Conservation (phyloP, 352 stramenopile genomes). For the Pythium myriotylum region DNA sequence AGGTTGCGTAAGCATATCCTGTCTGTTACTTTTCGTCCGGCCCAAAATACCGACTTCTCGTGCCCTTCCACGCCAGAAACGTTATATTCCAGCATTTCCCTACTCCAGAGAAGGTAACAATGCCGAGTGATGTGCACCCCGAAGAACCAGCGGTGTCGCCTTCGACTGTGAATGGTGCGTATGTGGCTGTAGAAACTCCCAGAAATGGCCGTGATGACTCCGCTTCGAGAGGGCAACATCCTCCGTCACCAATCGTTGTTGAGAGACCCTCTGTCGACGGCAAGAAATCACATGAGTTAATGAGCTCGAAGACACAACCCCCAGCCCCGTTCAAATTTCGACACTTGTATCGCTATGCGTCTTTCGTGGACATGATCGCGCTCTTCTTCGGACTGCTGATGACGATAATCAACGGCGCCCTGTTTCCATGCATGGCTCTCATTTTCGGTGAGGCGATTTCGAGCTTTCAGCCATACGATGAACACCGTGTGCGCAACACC, state of each 20-base stretch:
- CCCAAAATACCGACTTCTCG: slow-evolving; percentile 2
- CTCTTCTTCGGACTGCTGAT: slow-evolving; percentile 31
- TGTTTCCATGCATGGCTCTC: slow-evolving; percentile 44
- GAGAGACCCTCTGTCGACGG: slow-evolving; percentile 6
- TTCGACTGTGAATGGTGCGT: background rate
- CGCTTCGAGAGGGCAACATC: slow-evolving; percentile 6
- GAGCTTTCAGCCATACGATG: slow-evolving; percentile 31
- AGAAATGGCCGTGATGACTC: background rate
- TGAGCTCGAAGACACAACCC: background rate
- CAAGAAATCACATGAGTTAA: background rate
- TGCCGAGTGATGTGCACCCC: slow-evolving; percentile 25
- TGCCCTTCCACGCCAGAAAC: background rate
- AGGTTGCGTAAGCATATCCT: background rate
- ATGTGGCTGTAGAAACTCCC: slow-evolving; percentile 20
- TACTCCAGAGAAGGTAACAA: background rate
- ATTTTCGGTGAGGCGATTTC: slow-evolving; percentile 41
- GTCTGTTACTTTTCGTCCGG: background rate
- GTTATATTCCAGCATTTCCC: background rate
- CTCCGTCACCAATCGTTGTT: slow-evolving; percentile 16
- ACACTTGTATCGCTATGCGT: slow-evolving; percentile 34
- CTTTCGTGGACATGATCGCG: slow-evolving; percentile 22
- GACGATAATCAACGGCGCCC: slow-evolving; percentile 34
- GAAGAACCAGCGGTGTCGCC: slow-evolving; percentile 8
- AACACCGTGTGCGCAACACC: slow-evolving; percentile 20
- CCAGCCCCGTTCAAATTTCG: slow-evolving; percentile 26